phyloP scores from a whole-genome alignment of 768 basidiomycete genomes.

The Postia placenta region DNA sequence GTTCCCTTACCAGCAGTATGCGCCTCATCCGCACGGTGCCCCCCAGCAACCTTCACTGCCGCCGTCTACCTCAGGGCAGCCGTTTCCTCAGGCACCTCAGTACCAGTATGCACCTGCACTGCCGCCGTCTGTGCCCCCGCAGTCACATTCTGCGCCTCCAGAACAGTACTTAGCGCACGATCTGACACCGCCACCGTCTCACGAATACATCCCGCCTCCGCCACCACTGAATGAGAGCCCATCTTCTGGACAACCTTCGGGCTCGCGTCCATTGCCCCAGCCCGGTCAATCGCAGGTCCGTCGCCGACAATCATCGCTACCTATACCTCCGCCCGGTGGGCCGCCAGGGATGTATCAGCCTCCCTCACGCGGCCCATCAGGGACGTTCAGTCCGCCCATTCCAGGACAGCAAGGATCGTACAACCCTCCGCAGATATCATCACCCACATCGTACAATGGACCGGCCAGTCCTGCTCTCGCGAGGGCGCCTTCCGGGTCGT shows the following conservation, averaged over 20 bases:
- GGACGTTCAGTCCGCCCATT: neutral
- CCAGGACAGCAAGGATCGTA: neutral
- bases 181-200: constrained; percentile 24
- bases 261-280: constrained; percentile 17
- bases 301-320: constrained; percentile 17
- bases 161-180: constrained; percentile 18
- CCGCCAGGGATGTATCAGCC: constrained; percentile 10
- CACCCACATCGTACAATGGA: neutral
- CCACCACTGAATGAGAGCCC: constrained; percentile 28
- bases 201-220: constrained; percentile 26
- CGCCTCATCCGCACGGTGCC: constrained; percentile 7
- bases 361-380: constrained; percentile 4
- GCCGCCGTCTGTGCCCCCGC: constrained; percentile 19
- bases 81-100: constrained; percentile 29
- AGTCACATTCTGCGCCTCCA: constrained; percentile 27
- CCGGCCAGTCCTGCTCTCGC: neutral
- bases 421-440: neutral
- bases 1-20: constrained; percentile 19
- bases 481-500: constrained; percentile 4
- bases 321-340: constrained; percentile 12
- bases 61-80: constrained; percentile 16
- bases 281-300: constrained; percentile 6
- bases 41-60: constrained; percentile 9
- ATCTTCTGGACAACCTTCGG: constrained; percentile 20
- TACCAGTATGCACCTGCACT: constrained; percentile 30